phyloP scores from a whole-genome alignment of 2,329 filamentous ascomycete genomes.

The Graphiopsis chlorocephala region DNA sequence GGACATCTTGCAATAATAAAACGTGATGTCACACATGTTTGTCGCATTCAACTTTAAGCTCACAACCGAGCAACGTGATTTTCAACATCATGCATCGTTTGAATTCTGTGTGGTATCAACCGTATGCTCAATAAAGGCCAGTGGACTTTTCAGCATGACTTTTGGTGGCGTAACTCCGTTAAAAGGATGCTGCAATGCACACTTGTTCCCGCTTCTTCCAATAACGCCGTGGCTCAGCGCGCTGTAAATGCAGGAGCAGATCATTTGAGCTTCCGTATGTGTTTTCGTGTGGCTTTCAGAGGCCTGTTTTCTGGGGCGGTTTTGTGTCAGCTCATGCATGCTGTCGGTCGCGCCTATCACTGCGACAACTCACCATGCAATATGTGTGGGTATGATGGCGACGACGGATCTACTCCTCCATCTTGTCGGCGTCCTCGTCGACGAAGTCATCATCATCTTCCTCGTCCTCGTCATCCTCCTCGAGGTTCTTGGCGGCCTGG shows the following conservation, averaged over 20 bases:
- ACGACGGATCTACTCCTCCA: conserved; percentile 54
- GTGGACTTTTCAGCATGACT: conserved; percentile 4
- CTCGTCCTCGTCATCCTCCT: conserved; percentile 71
- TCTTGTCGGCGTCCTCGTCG: conserved; percentile 66
- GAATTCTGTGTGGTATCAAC: conserved; percentile 10
- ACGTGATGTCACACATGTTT: not conserved
- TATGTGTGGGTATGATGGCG: not conserved
- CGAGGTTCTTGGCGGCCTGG: conserved; percentile 79
- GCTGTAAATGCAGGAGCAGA: conserved; percentile 9
- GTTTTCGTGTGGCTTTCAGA: conserved; percentile 7
- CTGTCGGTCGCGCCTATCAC: not conserved
- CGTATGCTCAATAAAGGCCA: conserved; percentile 8
- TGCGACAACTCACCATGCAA: not conserved
- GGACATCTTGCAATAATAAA: not conserved
- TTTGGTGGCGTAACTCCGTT: conserved; percentile 13
- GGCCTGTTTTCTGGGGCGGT: not conserved
- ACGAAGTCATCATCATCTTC: conserved; percentile 70
- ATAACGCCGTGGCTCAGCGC: conserved; percentile 15
- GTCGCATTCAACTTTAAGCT: not conserved
- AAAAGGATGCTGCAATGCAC: conserved; percentile 10
- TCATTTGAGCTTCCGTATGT: conserved; percentile 8
- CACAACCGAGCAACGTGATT: not conserved
- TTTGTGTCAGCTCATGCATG: not conserved
- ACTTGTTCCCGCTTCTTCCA: conserved; percentile 9
- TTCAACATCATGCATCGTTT: not conserved